phyloP scores from a whole-genome alignment of 2,329 filamentous ascomycete species.

The Paraphaeosphaeria minitans region DNA sequence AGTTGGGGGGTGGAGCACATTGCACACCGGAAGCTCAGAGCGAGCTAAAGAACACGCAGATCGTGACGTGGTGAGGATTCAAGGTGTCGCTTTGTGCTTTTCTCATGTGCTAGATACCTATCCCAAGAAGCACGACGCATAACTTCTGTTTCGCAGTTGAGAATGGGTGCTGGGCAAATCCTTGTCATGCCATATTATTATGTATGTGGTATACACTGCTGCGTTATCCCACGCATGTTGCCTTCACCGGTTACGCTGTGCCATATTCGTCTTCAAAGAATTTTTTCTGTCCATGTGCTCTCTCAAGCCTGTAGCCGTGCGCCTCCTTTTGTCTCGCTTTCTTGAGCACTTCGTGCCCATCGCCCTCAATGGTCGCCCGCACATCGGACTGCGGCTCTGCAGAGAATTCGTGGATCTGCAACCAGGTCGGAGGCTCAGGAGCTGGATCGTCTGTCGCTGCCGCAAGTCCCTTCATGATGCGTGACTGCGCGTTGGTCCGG shows the following conservation, averaged over 20 bases:
- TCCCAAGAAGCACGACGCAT: background rate
- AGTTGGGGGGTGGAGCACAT: background rate
- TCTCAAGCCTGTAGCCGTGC: constrained; percentile 22
- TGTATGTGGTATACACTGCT: background rate
- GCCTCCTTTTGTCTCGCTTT: constrained; percentile 24
- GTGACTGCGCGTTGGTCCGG: constrained; percentile 38
- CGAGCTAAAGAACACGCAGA: background rate
- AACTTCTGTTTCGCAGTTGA: background rate
- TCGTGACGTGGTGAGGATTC: constrained; percentile 7
- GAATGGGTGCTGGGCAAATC: background rate
- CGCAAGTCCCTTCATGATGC: constrained; percentile 34
- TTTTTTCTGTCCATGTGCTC: constrained; percentile 19
- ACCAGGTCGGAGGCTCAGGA: constrained; percentile 33
- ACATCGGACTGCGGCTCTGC: constrained; percentile 14
- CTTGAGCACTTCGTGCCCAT: constrained; percentile 17
- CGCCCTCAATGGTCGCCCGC: constrained; percentile 9
- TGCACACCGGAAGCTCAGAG: background rate
- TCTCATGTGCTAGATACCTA: background rate
- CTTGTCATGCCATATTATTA: background rate
- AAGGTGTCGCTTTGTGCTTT: background rate
- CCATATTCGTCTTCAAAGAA: constrained; percentile 23
- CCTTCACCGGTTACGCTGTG: background rate
- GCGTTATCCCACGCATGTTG: background rate
- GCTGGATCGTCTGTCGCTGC: constrained; percentile 27
- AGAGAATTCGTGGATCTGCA: constrained; percentile 36